Conservation (phyloP, 1,284 basidiomycete species). For the Ustilago shanxiensis region DNA sequence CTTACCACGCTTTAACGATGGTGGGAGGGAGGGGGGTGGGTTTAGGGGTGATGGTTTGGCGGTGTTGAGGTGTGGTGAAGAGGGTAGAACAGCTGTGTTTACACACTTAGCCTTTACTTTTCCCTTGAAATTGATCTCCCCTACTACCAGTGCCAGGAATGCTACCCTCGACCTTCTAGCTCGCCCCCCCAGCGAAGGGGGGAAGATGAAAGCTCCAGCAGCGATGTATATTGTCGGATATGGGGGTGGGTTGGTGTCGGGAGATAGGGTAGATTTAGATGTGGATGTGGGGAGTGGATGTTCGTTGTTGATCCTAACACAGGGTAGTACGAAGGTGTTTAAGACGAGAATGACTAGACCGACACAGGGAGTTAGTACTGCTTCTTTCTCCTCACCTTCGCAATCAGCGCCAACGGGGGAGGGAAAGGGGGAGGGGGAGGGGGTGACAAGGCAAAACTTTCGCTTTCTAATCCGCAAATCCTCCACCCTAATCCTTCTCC, state of each 20-base stretch:
- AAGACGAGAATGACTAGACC: conserved; percentile 39
- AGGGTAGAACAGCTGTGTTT: conserved; percentile 72
- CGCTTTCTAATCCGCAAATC: conserved; percentile 56
- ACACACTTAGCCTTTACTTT: conserved; percentile 84
- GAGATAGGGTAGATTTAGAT: conserved; percentile 80
- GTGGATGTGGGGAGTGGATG: conserved; percentile 76
- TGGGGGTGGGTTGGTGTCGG: conserved; percentile 91
- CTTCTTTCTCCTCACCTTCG: conserved; percentile 10
- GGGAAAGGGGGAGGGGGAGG: neutral
- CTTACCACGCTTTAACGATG: neutral
- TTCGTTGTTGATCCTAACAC: conserved; percentile 80
- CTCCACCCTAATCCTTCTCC: conserved; percentile 59
- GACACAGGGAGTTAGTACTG: conserved; percentile 20
- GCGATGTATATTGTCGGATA: conserved; percentile 87
- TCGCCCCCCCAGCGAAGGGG: neutral
- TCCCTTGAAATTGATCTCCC: conserved; percentile 89
- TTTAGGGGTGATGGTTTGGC: conserved; percentile 53
- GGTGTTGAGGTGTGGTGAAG: conserved; percentile 13
- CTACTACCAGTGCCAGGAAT: conserved; percentile 72
- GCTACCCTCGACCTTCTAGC: conserved; percentile 34
- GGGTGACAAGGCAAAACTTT: conserved; percentile 43
- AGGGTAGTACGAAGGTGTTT: conserved; percentile 75
- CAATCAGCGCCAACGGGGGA: neutral
- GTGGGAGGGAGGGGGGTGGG: neutral
- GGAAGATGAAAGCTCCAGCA: conserved; percentile 73